These are phyloP conservation scores for Dissophora globulifera DNA, from an alignment of 192 early-diverging fungal species.

Conservation along the genomic window DNA sequence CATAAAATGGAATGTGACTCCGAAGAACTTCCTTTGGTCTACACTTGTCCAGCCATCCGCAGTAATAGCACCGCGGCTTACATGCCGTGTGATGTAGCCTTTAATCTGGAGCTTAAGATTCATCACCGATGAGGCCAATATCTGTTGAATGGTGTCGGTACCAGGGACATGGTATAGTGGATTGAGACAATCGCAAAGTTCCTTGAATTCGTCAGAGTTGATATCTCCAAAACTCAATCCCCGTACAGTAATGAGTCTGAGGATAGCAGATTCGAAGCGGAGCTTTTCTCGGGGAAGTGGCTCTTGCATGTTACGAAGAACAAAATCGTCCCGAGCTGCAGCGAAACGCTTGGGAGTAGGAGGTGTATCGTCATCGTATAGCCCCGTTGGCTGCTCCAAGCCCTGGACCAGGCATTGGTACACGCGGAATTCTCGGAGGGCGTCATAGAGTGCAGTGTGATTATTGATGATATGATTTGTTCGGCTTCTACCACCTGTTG, in stretches of 20 bases:
- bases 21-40: conserved; percentile 14
- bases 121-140: not conserved
- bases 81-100: conserved; percentile 2
- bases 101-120: not conserved
- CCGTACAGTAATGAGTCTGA: not conserved
- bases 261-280: not conserved
- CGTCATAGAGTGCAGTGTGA: not conserved
- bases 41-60: conserved; percentile 13
- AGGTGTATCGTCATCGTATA: conserved; percentile 7
- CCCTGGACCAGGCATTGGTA: conserved; percentile 13
- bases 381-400: not conserved
- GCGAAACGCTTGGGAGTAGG: conserved; percentile 11
- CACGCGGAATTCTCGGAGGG: conserved; percentile 8
- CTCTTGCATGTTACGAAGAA: conserved; percentile 5
- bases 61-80: not conserved
- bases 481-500: not conserved
- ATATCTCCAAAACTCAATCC: not conserved
- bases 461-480: not conserved
- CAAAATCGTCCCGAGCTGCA: not conserved
- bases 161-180: conserved; percentile 1
- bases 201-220: not conserved
- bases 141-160: not conserved
- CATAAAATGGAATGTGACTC: not conserved
- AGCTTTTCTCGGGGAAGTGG: conserved; percentile 1
- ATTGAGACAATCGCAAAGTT: not conserved